A percentile compares a stretch with the other conserved stretches of the same genome.
These are phyloP conservation scores for Boletus subcaerulescens DNA, from an alignment of 768 basidiomycete genomes.

Conservation along the genomic window DNA sequence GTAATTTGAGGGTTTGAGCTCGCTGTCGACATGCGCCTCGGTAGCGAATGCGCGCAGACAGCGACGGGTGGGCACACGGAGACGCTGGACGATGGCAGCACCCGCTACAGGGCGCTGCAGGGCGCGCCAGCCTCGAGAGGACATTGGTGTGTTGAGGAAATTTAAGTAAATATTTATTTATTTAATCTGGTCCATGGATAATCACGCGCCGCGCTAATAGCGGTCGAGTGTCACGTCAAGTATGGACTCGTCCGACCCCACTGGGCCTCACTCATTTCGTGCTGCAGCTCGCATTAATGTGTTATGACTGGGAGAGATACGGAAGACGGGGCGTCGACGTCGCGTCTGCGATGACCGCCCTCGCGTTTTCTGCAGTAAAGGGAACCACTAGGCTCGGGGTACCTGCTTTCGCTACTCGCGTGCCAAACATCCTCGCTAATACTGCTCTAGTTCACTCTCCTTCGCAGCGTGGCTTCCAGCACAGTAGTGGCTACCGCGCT, in stretches of 20 bases:
- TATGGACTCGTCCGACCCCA: slow-evolving; percentile 21
- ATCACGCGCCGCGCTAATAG: slow-evolving; percentile 19
- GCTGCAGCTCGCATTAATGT: slow-evolving; percentile 20
- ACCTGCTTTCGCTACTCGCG: slow-evolving; percentile 7
- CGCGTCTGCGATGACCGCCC: slow-evolving; percentile 58
- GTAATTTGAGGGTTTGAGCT: slow-evolving; percentile 66
- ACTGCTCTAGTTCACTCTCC: slow-evolving; percentile 60
- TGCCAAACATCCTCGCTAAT: slow-evolving; percentile 7
- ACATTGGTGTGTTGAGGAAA: slow-evolving; percentile 19
- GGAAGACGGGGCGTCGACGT: slow-evolving; percentile 61
- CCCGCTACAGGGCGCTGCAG: slow-evolving; percentile 7
- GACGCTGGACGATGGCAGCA: background rate
- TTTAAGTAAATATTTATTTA: slow-evolving; percentile 2
- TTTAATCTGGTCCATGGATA: background rate
- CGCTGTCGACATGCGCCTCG: slow-evolving; percentile 21
- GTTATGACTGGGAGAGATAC: slow-evolving; percentile 38
- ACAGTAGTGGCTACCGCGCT: slow-evolving; percentile 57
- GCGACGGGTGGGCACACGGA: background rate
- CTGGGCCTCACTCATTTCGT: slow-evolving; percentile 1
- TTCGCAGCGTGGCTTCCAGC: slow-evolving; percentile 56
- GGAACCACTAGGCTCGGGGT: slow-evolving; percentile 68
- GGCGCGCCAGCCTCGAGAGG: slow-evolving; percentile 13
- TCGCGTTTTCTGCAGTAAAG: slow-evolving; percentile 69
- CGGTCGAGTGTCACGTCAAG: background rate
- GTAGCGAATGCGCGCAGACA: slow-evolving; percentile 34